Conservation (phyloP, 1,139 yeast species). For the Petasospora rhodanensis region DNA sequence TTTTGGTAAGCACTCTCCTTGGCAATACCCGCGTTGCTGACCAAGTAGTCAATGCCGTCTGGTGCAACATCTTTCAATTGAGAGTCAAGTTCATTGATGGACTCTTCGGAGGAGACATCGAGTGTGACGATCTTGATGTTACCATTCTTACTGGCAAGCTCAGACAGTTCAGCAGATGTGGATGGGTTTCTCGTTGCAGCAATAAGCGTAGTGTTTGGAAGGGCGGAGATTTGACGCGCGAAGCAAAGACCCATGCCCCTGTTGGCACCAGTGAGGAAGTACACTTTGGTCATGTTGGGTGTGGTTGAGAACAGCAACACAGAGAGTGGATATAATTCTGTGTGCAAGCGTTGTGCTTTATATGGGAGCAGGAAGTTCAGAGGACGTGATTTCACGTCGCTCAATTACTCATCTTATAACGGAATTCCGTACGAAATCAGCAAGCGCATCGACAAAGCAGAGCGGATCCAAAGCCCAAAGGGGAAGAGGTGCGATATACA, state of each 20-base stretch:
- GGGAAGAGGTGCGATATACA: too few relatives aligned
- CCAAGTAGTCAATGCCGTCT: constrained; percentile 10
- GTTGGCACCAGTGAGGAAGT: constrained; percentile 9
- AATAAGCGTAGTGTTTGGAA: constrained; percentile 5
- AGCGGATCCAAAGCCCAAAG: too few relatives aligned
- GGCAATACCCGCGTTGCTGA: constrained; percentile 11
- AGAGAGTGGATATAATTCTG: too few relatives aligned
- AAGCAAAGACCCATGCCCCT: constrained; percentile 9
- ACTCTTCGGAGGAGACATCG: constrained; percentile 9
- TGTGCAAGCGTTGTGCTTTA: too few relatives aligned
- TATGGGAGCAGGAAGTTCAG: too few relatives aligned
- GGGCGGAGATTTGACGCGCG: constrained; percentile 2
- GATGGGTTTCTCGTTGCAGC: constrained; percentile 11
- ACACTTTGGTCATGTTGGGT: constrained; percentile 2
- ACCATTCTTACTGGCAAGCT: constrained; percentile 1
- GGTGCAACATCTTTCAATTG: constrained; percentile 2
- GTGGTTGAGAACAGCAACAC: too few relatives aligned
- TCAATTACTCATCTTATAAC: too few relatives aligned
- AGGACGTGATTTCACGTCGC: too few relatives aligned
- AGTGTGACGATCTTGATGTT: constrained; percentile 11
- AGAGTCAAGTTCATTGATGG: constrained; percentile 3
- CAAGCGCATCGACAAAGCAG: too few relatives aligned
- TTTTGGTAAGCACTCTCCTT: background rate
- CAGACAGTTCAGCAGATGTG: constrained; percentile 4
- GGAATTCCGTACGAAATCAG: too few relatives aligned